Percentiles rank a stretch among this genome's conserved stretches.
Conservation (phyloP, 2,329 filamentous ascomycete species). For the Fusarium veterinarium region DNA sequence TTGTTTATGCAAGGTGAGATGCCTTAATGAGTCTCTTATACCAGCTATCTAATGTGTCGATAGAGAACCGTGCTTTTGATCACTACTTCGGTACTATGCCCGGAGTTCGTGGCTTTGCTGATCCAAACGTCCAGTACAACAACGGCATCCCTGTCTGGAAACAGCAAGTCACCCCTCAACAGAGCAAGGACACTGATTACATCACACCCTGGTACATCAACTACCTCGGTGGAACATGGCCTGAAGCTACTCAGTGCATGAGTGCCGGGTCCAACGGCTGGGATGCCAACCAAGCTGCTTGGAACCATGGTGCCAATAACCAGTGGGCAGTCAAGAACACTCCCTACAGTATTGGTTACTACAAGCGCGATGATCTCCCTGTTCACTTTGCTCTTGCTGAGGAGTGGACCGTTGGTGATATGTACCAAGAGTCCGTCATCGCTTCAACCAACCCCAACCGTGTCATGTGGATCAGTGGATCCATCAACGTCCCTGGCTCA, state of each 20-base stretch:
- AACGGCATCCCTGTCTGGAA: conserved; percentile 4
- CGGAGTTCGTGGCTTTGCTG: conserved; percentile 16
- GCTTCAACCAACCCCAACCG: conserved; percentile 65
- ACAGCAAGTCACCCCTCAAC: not conserved
- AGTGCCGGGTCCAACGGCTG: conserved; percentile 63
- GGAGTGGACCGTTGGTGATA: conserved; percentile 52
- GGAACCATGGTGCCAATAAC: conserved; percentile 63
- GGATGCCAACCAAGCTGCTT: conserved; percentile 61
- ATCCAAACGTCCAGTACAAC: conserved; percentile 13
- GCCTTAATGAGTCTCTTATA: rapidly evolving
- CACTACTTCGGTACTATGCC: conserved; percentile 24
- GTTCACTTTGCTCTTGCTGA: conserved; percentile 9
- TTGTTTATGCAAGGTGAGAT: conserved; percentile 8
- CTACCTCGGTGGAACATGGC: conserved; percentile 62
- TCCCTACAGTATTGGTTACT: conserved; percentile 7
- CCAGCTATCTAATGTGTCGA: not conserved
- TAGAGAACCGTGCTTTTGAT: conserved; percentile 20
- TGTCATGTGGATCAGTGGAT: conserved; percentile 62
- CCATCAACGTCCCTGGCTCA: conserved; percentile 61
- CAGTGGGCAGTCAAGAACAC: conserved; percentile 60
- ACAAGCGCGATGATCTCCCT: conserved; percentile 1
- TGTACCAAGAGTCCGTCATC: conserved; percentile 66
- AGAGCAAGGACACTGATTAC: not conserved
- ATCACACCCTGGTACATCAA: conserved; percentile 62
- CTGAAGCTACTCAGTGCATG: conserved; percentile 66